Conservation (phyloP, 108 stramenopile genomes). For the Mediolabrus comicus region DNA sequence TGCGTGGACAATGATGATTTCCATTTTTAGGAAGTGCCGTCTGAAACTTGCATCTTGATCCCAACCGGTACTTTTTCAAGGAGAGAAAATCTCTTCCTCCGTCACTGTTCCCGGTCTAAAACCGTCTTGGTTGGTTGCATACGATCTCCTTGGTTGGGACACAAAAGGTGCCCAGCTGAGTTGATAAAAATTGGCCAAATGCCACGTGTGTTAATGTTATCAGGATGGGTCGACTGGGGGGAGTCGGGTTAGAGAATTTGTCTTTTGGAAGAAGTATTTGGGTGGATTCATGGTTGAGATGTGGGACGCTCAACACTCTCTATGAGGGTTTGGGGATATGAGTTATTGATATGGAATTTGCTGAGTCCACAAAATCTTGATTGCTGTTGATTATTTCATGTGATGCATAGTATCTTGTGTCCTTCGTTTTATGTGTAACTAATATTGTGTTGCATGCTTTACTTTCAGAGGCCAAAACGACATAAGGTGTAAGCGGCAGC, state of each 20-base stretch:
- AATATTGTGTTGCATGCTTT: no score
- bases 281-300: conserved; percentile 7
- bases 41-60: conserved; percentile 31
- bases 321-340: conserved; percentile 13
- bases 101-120: conserved; percentile 8
- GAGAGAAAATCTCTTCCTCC: not conserved
- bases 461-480: no score
- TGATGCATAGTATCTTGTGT: no score
- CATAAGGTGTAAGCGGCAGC: no score
- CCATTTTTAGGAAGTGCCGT: conserved; percentile 52
- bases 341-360: conserved; percentile 11
- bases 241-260: not conserved
- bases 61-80: not conserved
- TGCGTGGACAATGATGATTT: conserved; percentile 45
- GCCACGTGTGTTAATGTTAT: no score
- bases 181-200: no score
- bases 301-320: conserved; percentile 16
- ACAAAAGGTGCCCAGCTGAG: conserved; percentile 24
- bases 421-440: no score
- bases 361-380: conserved; percentile 28
- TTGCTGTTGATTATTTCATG: no score
- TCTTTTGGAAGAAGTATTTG: not conserved
- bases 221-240: no score
- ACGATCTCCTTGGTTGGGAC: no score
- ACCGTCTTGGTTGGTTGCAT: not conserved